Conservation (phyloP, 306 rosid species). For the Acacia acuminata region DNA sequence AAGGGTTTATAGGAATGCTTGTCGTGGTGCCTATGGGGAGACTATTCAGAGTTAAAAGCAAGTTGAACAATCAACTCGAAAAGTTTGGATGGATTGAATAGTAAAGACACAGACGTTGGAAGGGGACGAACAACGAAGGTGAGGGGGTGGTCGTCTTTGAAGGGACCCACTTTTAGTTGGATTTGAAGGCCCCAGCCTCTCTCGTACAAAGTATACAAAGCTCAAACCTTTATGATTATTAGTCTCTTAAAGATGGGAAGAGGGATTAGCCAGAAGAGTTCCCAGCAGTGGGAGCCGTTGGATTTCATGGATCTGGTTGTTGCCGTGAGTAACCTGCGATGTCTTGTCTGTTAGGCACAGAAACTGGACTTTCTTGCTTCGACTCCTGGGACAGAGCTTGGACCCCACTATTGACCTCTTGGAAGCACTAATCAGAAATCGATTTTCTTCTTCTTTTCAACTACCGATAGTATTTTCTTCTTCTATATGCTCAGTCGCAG, state of each 20-base stretch:
- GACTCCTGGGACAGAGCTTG: not conserved
- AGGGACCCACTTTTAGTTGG: slow-evolving; percentile 8
- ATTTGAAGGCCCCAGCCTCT: not conserved
- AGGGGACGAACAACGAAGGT: slow-evolving; percentile 29
- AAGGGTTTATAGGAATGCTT: not conserved
- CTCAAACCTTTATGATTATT: not conserved
- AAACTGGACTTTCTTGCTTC: not conserved
- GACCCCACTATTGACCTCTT: not conserved
- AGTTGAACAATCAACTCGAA: slow-evolving; percentile 27
- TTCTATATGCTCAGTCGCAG: not conserved
- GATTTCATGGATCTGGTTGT: not conserved
- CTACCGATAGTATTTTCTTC: not conserved
- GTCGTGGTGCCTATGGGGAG: not conserved
- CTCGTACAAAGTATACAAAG: not conserved
- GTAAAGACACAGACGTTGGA: not conserved
- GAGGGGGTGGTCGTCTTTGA: not conserved
- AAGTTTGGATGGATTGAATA: slow-evolving; percentile 27
- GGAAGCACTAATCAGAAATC: not conserved
- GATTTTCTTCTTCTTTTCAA: not conserved
- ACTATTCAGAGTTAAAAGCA: slow-evolving; percentile 28
- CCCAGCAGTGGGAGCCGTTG: not conserved
- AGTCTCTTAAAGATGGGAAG: not conserved
- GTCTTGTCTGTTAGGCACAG: not conserved
- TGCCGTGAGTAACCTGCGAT: not conserved
- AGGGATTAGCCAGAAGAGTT: too few relatives aligned